Base-by-base conservation (phyloP, 345 rosid species). In the Crucihimalaya himalaica region DNA sequence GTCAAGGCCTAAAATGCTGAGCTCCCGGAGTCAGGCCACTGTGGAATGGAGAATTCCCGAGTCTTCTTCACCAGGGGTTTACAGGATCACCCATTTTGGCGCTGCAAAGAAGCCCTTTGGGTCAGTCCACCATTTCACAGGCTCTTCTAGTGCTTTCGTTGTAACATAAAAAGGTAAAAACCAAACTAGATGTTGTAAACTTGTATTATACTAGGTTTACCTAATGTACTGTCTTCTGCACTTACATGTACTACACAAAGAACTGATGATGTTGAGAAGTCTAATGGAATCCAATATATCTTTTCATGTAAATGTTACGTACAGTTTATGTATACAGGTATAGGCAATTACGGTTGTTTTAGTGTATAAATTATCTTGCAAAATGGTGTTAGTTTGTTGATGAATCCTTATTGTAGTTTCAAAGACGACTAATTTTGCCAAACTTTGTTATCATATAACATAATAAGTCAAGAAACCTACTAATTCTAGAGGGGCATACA, bases 1-100 rank as follows among this genome's bases (percentile, higher is more conserved):
- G 98, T 86, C 96, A 0, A 79, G 98, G 76, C 97, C 90, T 70
- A 82, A 79, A 3, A 89, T 67, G 78, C 70, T 94, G 27, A 94
- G 97, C 56, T 39, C 91, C 12, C 83, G 66, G 39, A 94, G 98
- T 78, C 52, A 78, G 20, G 96, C 96, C 66, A 87, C 90, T 14
- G 83, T 94, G 19, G 93, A 89, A 74, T 96, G 98, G 98, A 83
- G 81, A 76, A 87, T 92, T 63, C 98, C 98, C 0, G 72, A 77
- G 64, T 82, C 90, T 53, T 89, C 97, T 11, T 46, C 71, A 15
- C 86, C 83, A 2, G 97, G 98, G 51, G 90, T 96, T 20, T 96
- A 96, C 73, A 86, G 97, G 72, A 87, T 92, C 47, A 83, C 68
- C 14, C 97, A 93, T 88, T 93, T 93, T 78, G 97, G 98, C 77